Conservation (phyloP, 148 eudicot species). For the Persicaria maculosa region DNA sequence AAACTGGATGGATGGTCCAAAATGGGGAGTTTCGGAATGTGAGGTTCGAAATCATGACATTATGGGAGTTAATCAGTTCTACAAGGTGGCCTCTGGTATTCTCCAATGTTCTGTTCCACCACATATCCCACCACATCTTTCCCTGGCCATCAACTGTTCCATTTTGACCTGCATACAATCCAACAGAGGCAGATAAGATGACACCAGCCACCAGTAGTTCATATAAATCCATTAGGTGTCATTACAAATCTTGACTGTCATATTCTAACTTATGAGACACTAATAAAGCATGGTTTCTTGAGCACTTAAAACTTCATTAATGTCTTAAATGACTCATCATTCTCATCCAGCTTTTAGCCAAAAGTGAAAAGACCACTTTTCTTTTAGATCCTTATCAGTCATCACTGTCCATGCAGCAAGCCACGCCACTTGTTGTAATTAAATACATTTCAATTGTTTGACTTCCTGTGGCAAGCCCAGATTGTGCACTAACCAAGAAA, state of each 20-base stretch:
- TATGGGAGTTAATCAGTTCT: slow-evolving; percentile 73
- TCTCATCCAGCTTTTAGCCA: background rate
- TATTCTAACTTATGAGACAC: slow-evolving; percentile 2
- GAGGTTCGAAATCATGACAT: slow-evolving; percentile 82
- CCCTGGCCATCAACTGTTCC: slow-evolving; percentile 88
- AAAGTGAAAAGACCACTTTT: background rate
- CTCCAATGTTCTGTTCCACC: slow-evolving; percentile 94
- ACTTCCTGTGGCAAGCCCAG: background rate
- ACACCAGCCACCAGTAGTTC: background rate
- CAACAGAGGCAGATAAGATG: slow-evolving; percentile 19
- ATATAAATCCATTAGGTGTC: background rate
- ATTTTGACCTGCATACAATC: slow-evolving; percentile 50
- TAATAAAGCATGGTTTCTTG: background rate
- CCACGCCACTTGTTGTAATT: background rate
- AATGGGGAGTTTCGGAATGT: slow-evolving; percentile 91
- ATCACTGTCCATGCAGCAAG: background rate
- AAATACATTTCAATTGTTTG: background rate
- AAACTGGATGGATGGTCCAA: slow-evolving; percentile 98
- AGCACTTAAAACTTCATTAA: background rate
- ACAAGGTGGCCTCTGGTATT: slow-evolving; percentile 97
- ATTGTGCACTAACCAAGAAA: background rate
- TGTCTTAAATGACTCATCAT: background rate
- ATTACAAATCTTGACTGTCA: background rate
- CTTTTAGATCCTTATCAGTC: background rate
- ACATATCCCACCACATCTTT: slow-evolving; percentile 96